phyloP scores from a whole-genome alignment of 768 basidiomycete genomes.

The Lactarius deliciosus region DNA sequence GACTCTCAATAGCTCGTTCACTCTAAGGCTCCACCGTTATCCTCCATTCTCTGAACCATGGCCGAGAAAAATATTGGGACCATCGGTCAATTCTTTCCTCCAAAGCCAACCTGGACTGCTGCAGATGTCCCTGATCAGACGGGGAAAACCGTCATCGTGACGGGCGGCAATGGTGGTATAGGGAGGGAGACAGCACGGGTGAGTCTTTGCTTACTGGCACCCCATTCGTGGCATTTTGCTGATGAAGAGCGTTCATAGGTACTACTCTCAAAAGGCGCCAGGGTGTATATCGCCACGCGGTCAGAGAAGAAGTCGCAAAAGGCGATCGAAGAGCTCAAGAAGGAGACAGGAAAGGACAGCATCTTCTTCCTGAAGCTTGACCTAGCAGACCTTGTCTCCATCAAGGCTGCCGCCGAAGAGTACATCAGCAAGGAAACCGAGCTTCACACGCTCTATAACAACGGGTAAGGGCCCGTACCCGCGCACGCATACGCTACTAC shows the following conservation, averaged over 20 bases:
- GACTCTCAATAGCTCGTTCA: too few relatives aligned
- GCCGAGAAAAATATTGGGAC: conserved; percentile 12
- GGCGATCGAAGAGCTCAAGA: conserved; percentile 17
- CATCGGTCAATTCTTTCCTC: conserved; percentile 23
- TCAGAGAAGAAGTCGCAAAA: background rate
- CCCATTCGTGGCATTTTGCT: background rate
- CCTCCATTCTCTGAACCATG: conserved; percentile 1
- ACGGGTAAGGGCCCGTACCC: conserved; percentile 1
- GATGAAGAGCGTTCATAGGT: conserved; percentile 8
- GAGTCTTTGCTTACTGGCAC: background rate
- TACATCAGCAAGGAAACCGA: conserved; percentile 19
- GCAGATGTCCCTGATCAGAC: conserved; percentile 33
- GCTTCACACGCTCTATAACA: conserved; percentile 17
- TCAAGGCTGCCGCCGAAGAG: conserved; percentile 9
- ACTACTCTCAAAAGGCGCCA: conserved; percentile 23
- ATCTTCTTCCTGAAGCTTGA: conserved; percentile 22
- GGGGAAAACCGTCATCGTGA: conserved; percentile 33
- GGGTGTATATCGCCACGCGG: conserved; percentile 25
- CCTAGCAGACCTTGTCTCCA: background rate
- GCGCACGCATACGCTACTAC: too few relatives aligned
- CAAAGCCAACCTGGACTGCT: conserved; percentile 22
- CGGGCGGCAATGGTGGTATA: conserved; percentile 32
- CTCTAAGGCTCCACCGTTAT: background rate
- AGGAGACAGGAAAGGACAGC: conserved; percentile 15
- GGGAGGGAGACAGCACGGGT: conserved; percentile 29